Base-by-base conservation (phyloP, 2,329 filamentous ascomycete species). In the Neonectria coccinea region DNA sequence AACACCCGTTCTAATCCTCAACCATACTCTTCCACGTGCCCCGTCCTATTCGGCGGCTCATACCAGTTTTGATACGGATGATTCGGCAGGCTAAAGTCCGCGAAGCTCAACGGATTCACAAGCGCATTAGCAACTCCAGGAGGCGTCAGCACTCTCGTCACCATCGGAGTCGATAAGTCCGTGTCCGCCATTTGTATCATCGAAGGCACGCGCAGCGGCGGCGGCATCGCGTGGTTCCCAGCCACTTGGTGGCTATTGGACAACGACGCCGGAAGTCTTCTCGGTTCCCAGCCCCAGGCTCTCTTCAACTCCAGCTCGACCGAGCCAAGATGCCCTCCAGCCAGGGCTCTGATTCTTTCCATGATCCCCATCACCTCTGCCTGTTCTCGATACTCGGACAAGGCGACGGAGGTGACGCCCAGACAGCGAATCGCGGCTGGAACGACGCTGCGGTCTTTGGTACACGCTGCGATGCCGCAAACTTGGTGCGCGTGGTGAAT, bases 391-490 rank as follows among this genome's bases (percentile, higher is more conserved):
- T 85, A 84, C 56, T 89, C 84, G 0, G 86, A 88, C 4, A 98
- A 83, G 55, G 90, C 90, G 71, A 92, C 88, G 7, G 91, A 91
- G 2, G 92, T 92, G 59, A 96, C 91, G 42, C 90, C 89, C 7
- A 97, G 84, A 36, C 91, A 93, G 10, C 92, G 91, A 42, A 96
- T 88, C 2, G 92, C 92, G 10, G 97, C 89, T 54, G 88, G 91
- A 10, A 91, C 89, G 33, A 97, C 89, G 29, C 92, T 92, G 27
- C 88, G 85, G 75, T 97, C 93, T 73, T 94, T 92, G 56, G 91
- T 89, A 75, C 97, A 93, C 2, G 93, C 92, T 25, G 92, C 89
- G 66, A 98, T 97, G 14, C 95, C 95, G 75, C 94, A 97, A 25
- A 97, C 91, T 75, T 94, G 91, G 70, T 92, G 90, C 0, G 93